Evolutionary conservation across 2,329 filamentous ascomycete genomes (phyloP).

Genomic region (Aspergillus sp.): DNA sequence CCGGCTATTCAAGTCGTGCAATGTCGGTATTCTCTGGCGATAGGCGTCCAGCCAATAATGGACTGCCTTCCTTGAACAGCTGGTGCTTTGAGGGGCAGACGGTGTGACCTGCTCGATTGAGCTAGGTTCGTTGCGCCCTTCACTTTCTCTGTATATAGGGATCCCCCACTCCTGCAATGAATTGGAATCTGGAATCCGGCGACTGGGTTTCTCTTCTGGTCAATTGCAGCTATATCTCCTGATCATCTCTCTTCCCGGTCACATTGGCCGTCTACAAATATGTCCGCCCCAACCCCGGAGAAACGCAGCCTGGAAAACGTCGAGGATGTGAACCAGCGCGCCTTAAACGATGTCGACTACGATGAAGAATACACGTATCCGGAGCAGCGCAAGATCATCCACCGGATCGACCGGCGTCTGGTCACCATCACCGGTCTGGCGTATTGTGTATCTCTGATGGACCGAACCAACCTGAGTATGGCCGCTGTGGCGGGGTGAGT

Average conservation of each 20-base stretch:
- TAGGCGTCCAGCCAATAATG: background rate
- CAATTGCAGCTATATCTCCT: background rate
- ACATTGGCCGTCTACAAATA: background rate
- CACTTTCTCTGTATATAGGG: too few species aligned
- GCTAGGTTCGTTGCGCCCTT: too few species aligned
- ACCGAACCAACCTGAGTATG: slow-evolving; percentile 69
- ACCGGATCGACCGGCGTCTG: slow-evolving; percentile 65
- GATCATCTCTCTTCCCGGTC: background rate
- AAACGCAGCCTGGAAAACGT: slow-evolving; percentile 8
- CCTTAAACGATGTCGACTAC: slow-evolving; percentile 13
- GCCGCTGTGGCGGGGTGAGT: slow-evolving; percentile 68
- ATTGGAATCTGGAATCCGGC: too few species aligned
- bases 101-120: too few species aligned
- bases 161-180: too few species aligned
- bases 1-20: slow-evolving; percentile 4
- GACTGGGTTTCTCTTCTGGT: background rate
- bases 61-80: too few species aligned
- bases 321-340: slow-evolving; percentile 14
- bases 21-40: background rate
- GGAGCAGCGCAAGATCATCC: slow-evolving; percentile 69
- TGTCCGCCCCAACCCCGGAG: slow-evolving; percentile 1
- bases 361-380: slow-evolving; percentile 50
- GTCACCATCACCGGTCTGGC: slow-evolving; percentile 62
- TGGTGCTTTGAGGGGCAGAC: too few species aligned
- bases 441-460: slow-evolving; percentile 76